Evolutionary conservation across 2,329 filamentous ascomycete species (phyloP), one percentile per base, ranked within the genome.

Genomic region (Aspergillus ruber): DNA sequence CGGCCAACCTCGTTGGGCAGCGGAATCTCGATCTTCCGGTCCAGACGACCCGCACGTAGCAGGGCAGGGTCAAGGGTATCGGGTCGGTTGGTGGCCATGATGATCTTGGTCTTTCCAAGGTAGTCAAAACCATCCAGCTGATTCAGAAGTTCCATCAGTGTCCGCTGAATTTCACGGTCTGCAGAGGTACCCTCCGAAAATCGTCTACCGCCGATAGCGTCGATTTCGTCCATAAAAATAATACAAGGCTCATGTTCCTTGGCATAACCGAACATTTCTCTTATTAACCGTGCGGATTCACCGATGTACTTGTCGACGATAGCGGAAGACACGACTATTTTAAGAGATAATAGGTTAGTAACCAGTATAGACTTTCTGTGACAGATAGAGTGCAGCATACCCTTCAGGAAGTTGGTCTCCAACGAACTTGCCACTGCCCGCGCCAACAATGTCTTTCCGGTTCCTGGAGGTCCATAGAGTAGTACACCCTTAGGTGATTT

Each of bases 201-300:
- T 62, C 93, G 82, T 61, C 94, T 83, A 54, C 94, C 94, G 68
- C 93, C 93, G 64, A 98, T 98, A 64, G 93, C 93, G 66, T 98
- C 93, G 66, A 98, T 98, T 74, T 98, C 93, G 78, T 98, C 94
- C 93, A 98, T 98, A 81, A 98, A 98, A 74, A 98, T 98, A 71
- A 98, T 98, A 71, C 93, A 98, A 35, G 93, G 93, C 72, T 98
- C 93, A 70, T 98, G 93, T 70, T 98, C 94, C 74, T 96, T 97
- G 62, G 94, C 93, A 65, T 98, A 98, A 49, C 93, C 94, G 65
- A 98, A 98, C 94, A 98, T 98, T 72, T 98, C 93, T 69, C 93
- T 85, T 64, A 98, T 98, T 56, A 98, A 78, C 57, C 94, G 86
- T 33, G 93, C 93, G 9, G 93, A 98, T 74, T 98, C 93, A 70